Evolutionary conservation across 2,329 filamentous ascomycete species (phyloP).

Genomic region (Ciborinia camelliae): DNA sequence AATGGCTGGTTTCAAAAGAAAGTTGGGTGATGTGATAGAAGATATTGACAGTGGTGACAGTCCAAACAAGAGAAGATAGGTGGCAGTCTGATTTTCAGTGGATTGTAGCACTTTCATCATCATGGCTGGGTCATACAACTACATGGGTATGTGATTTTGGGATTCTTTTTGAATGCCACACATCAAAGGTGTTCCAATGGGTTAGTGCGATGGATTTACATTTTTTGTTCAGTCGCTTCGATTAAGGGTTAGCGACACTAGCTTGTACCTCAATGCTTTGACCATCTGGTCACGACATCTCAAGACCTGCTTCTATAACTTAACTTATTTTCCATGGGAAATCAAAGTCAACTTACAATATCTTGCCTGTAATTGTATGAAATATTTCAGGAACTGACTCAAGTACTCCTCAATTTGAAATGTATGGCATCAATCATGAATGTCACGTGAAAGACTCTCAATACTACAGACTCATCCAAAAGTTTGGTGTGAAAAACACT

Average conservation of each 20-base stretch:
- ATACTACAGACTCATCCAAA: not conserved
- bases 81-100: rapidly evolving
- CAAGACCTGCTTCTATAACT: rapidly evolving
- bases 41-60: not conserved
- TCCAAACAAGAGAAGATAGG: not conserved
- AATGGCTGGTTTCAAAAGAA: not conserved
- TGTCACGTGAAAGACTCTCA: not conserved
- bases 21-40: not conserved
- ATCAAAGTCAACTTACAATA: rapidly evolving
- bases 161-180: not conserved
- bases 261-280: not conserved
- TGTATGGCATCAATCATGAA: not conserved
- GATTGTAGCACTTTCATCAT: no score
- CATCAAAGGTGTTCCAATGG: not conserved
- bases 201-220: no score
- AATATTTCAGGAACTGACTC: no score
- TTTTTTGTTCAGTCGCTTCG: not conserved
- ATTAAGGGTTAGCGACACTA: conserved; percentile 14
- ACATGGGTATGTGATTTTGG: not conserved
- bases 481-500: not conserved
- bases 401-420: no score
- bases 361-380: no score
- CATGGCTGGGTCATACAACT: no score
- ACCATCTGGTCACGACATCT: not conserved
- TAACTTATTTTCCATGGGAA: rapidly evolving